Evolutionary conservation across 1,284 basidiomycete species (phyloP), one percentile per base, ranked within the genome.

Genomic region (Moesziomyces antarcticus): DNA sequence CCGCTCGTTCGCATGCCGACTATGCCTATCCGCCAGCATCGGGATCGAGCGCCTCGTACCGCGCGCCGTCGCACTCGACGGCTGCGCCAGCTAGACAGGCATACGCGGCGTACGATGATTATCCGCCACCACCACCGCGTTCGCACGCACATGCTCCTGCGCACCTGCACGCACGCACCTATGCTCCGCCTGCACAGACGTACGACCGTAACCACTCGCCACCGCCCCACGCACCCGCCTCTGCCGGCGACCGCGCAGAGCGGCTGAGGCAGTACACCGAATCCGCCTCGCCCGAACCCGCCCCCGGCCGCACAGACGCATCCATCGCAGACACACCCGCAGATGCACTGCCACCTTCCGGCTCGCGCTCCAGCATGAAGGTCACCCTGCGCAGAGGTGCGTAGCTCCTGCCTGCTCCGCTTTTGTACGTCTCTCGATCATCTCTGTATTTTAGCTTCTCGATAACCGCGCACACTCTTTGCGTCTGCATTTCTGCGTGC

Each of bases 251-350:
- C 25, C 53, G 64, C n/a, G 57, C 70, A 3, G 70, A 73, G 27
- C 42, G 70, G 13, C 54, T 75, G 24, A 49, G 73, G 20, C 73
- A 75, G 49, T 75, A 75, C 44, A 75, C 73, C 9, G 64, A 71
- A 13, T 64, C 60, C 3, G 44, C 60, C 18, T 64, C 60, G 20
- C 73, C 73, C 21, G 73, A 75, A 63, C 55, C 70, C 3, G 46
- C 50, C 0, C 20, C 40, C 7, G 30, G 53, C 25, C 44, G 58
- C 41, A 52, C 56, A 6, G 47, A 41, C 13, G 57, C 46, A 0
- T 50, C 51, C 16, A 54, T 54, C 1, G 49, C 45, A 21, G 60
- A 60, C 33, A 16, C 51, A 41, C 43, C 50, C 1, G 51, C 27
- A 14, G 64, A 53, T 2, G 57, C 41, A 0, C 21, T 60, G 4